Evolutionary conservation across 2,329 filamentous ascomycete genomes (phyloP).

Genomic region (Rutstroemia sp.): DNA sequence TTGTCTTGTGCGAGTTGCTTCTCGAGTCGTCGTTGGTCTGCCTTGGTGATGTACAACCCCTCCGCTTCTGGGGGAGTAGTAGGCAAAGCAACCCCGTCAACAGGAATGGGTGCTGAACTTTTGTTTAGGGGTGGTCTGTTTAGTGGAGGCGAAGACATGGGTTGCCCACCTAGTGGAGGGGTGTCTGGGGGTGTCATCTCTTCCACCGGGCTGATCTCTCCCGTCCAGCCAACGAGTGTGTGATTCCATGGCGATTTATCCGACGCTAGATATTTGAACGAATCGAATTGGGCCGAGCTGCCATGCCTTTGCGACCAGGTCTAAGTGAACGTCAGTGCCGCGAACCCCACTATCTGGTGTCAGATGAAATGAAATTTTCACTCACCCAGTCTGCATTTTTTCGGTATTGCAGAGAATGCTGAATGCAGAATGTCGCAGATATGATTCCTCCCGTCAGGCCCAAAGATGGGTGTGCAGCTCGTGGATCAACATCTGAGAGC

Average conservation of each 20-base stretch:
- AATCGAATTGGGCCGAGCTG: conserved; percentile 87
- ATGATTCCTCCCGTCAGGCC: conserved; percentile 58
- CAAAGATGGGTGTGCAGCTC: conserved; percentile 48
- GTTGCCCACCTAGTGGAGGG: conserved; percentile 41
- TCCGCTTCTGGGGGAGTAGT: conserved; percentile 55
- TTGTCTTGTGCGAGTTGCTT: conserved; percentile 64
- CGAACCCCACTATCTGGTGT: neutral
- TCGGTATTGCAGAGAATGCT: conserved; percentile 50
- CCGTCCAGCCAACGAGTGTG: conserved; percentile 90
- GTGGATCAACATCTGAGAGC: conserved; percentile 44
- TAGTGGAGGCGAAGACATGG: conserved; percentile 31
- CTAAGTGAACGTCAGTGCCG: conserved; percentile 37
- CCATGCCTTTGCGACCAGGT: conserved; percentile 71
- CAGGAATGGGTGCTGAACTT: conserved; percentile 70
- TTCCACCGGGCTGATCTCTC: conserved; percentile 62
- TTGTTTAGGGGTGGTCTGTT: conserved; percentile 50
- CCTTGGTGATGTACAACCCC: conserved; percentile 61
- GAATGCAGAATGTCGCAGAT: conserved; percentile 57
- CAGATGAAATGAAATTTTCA: conserved; percentile 8
- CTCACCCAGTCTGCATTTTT: conserved; percentile 55
- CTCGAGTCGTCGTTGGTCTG: conserved; percentile 68
- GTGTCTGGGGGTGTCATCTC: conserved; percentile 40
- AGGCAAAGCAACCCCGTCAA: conserved; percentile 52
- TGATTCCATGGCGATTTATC: conserved; percentile 80
- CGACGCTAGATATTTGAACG: conserved; percentile 83